Evolutionary conservation across 2,329 filamentous ascomycete genomes (phyloP), one percentile per base, ranked within the genome.

Genomic region (Ascochyta lentis): DNA sequence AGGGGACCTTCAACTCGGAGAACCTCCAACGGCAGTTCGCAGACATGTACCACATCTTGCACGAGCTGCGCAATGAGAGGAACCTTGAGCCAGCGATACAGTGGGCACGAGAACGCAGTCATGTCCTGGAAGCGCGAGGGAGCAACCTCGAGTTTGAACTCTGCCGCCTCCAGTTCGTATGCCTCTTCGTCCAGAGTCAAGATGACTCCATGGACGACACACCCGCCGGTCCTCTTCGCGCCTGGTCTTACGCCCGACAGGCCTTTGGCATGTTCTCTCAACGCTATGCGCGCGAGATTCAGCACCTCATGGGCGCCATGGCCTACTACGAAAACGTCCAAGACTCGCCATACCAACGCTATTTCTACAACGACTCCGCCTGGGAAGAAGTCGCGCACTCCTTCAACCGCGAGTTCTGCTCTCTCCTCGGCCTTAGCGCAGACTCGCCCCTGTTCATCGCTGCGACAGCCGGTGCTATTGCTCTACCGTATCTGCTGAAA

Each of bases 121-220:
- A 77, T 5, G 81, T 87, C 24, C 82, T 99, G 3, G 92, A 96
- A 69, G 83, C 85, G 4, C 85, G 92, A 43, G 94, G 93, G 3
- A 96, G 92, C 69, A 96, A 96, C 66, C 84, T 99, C 2, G 94
- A 98, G 73, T 99, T 98, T 61, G 94, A 99, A 70, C 86, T 99
- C 2, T 91, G 89, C 77, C 90, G 92, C 62, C 81, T 98, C 16
- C 92, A 96, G 65, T 99, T 91, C 67, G 84, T 98, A 31, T 94
- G 91, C 84, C 83, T 97, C 1, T 96, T 96, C 76, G 52, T 66
- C n/a, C 61, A 64, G 26, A 49, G 57, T 6, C 51, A 41, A 9
- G 34, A 85, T 8, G 81, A 84, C 42, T 79, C 83, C 44, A 77
- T 76, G 3, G 61, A 65, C 26, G 63, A 68, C 19, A 59, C 42